Evolutionary conservation across 331 rosid species (phyloP).

Genomic region (Cydonia oblonga): DNA sequence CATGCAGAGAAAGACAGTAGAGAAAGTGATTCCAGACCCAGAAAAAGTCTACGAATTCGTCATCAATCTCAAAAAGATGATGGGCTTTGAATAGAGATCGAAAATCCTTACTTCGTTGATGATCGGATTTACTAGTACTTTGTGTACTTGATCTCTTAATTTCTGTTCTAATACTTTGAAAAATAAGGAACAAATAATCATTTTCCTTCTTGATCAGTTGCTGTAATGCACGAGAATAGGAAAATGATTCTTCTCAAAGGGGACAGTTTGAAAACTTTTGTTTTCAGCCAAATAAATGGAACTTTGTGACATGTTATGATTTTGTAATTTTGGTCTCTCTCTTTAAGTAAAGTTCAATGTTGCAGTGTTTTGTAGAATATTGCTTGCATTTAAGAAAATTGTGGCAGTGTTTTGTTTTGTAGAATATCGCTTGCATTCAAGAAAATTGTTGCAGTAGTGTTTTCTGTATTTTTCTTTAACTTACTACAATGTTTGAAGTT

Average conservation of each 20-base stretch:
- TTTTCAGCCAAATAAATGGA: not conserved
- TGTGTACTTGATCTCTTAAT: not conserved
- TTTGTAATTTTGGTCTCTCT: not conserved
- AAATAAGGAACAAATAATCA: not conserved
- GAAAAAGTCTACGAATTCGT: conserved; percentile 39
- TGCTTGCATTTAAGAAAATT: too few species aligned
- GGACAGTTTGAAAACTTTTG: not conserved
- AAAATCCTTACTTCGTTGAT: not conserved
- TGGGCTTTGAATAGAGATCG: conserved; percentile 19
- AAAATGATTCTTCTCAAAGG: not conserved
- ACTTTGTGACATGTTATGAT: not conserved
- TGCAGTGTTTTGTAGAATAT: not conserved
- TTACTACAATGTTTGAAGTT: not conserved
- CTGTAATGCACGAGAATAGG: not conserved
- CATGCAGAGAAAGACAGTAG: conserved; percentile 32
- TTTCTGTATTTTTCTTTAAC: too few species aligned
- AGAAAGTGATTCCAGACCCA: conserved; percentile 38
- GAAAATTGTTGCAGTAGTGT: too few species aligned
- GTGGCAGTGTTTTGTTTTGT: too few species aligned
- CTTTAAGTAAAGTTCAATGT: too few species aligned
- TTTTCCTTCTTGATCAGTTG: not conserved
- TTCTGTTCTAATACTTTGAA: not conserved
- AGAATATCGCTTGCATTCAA: too few species aligned
- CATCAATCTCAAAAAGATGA: conserved; percentile 31
- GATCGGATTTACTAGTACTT: not conserved